Evolutionary conservation across 345 rosid genomes (phyloP), one percentile per base, ranked within the genome.

Genomic region (Angophora floribunda): DNA sequence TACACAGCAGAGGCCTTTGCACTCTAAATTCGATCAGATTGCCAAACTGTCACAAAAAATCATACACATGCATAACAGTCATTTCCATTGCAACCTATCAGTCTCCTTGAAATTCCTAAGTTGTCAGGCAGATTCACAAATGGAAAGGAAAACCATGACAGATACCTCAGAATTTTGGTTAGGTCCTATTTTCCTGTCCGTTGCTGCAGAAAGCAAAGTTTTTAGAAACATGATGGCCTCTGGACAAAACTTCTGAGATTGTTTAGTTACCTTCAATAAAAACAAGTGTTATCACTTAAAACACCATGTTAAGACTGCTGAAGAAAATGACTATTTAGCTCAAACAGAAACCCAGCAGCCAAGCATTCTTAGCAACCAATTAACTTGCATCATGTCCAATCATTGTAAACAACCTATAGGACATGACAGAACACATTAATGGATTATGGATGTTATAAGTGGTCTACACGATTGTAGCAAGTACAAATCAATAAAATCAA

Each of bases 241-340:
- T 16, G 99, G 98, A 88, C 96, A 97, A 88, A 95, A 97, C 91
- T 95, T 98, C 90, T 88, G 87, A 85, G 99, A 95, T 87, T 95
- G 95, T 90, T 92, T 96, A 59, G 92, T 90, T 50, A 95, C 93
- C 99, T 97, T 90, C 89, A 89, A 80, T 49, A 87, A 44, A 80
- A 51, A 80, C 86, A 52, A 89, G 79, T 53, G 49, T 17, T 11
- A 36, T 75, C 82, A 75, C 47, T 75, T 75, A 75, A 75, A 36
- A 36, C 82, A 36, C 49, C 26, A 19, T 75, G 47, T 36, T 41
- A 70, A 36, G 82, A 75, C 47, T 75, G 82, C 82, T 75, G 49
- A 75, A 75, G 47, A 36, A 75, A 75, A 75, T 36, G 82, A 75
- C 49, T 75, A 75, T 75, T 36, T 75, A 75, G 82, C 7, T 75